These are phyloP conservation scores for Chlamydomonas incerta DNA, from an alignment of 139 green algal species.

Conservation along the genomic window DNA sequence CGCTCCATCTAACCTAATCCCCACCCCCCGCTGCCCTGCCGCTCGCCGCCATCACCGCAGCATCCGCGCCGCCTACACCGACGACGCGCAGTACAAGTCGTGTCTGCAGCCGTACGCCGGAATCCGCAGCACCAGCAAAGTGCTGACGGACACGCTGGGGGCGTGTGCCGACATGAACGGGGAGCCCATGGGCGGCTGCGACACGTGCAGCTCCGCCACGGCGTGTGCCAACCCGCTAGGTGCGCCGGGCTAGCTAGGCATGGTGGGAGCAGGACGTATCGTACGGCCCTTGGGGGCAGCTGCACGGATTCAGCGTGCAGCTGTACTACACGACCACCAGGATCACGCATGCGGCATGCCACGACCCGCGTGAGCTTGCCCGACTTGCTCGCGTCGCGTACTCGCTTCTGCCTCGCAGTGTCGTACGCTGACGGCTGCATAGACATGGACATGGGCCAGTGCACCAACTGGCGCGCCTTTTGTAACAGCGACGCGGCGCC, in stretches of 20 bases:
- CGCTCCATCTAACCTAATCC: no score
- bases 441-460: conserved; percentile 23
- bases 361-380: no score
- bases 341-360: no score
- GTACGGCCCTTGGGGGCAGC: no score
- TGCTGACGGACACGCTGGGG: neutral
- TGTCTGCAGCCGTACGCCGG: conserved; percentile 12
- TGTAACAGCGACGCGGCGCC: neutral
- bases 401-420: neutral
- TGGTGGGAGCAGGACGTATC: no score
- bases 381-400: neutral
- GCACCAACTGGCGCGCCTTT: neutral
- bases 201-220: neutral
- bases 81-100: neutral
- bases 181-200: conserved; percentile 1
- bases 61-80: neutral
- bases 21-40: neutral
- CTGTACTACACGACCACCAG: no score
- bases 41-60: neutral
- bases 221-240: neutral
- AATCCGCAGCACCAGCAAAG: neutral
- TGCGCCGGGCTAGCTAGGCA: neutral
- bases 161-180: conserved; percentile 6
- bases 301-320: no score
- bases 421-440: conserved; percentile 11